phyloP scores from a whole-genome alignment of 1,284 basidiomycete species.

The Rhodotorula sp. region DNA sequence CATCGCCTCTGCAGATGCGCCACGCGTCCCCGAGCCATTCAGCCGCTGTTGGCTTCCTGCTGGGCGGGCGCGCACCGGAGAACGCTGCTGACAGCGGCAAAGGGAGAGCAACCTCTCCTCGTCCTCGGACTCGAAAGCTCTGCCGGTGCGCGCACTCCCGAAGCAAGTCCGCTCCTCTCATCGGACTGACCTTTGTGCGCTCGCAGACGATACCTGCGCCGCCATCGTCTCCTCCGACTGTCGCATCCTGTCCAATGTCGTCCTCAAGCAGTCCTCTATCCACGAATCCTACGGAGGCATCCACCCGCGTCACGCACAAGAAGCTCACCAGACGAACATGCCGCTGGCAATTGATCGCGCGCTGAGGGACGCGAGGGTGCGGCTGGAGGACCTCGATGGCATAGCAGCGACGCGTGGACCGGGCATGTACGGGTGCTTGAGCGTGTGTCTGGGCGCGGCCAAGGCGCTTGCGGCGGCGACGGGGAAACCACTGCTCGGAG shows the following conservation, averaged over 20 bases:
- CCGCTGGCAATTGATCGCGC: conserved; percentile 72
- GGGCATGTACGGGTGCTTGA: conserved; percentile 78
- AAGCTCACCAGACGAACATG: conserved; percentile 65
- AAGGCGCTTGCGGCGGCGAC: conserved; percentile 75
- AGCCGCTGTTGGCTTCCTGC: too few relatives aligned
- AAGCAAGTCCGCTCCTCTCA: fast-evolving
- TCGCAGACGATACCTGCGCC: conserved; percentile 73
- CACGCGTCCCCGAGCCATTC: too few relatives aligned
- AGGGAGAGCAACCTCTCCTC: conserved; percentile 7
- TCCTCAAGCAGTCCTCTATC: conserved; percentile 73
- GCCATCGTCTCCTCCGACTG: conserved; percentile 70
- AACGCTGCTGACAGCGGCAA: background rate
- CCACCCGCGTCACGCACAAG: conserved; percentile 62
- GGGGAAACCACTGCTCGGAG: conserved; percentile 77
- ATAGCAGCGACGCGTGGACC: conserved; percentile 90
- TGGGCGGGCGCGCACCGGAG: background rate
- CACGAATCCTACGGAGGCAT: conserved; percentile 77
- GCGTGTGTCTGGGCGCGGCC: conserved; percentile 73
- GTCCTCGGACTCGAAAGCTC: conserved; percentile 77
- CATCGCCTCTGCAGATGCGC: too few relatives aligned
- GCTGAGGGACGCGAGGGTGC: conserved; percentile 64
- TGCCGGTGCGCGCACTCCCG: conserved; percentile 56
- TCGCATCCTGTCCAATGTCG: conserved; percentile 76
- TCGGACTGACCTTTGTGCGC: background rate
- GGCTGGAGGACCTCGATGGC: conserved; percentile 70